Percentiles rank a stretch among this genome's conserved stretches.
Evolutionary conservation across 805 yeast genomes (phyloP).

Genomic region (Metschnikowia amazonensis): DNA sequence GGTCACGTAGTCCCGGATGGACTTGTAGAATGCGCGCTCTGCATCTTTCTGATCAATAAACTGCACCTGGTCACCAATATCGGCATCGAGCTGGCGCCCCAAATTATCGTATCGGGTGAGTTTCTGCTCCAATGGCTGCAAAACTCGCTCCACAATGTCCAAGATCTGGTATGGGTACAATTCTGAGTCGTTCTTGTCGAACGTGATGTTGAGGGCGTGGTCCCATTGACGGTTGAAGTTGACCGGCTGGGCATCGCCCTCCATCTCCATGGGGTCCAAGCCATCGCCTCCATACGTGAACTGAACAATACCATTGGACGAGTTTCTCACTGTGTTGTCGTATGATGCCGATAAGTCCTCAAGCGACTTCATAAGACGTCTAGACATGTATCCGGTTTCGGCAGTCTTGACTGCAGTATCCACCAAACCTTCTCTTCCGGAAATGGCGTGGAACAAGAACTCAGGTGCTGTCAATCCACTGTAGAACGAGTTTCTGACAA

Average conservation of each 20-base stretch:
- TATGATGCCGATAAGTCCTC: conserved; percentile 93
- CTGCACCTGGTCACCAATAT: conserved; percentile 49
- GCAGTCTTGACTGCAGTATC: conserved; percentile 99
- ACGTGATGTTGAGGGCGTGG: conserved; percentile 76
- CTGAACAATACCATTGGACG: conserved; percentile 94
- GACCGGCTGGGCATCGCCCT: conserved; percentile 96
- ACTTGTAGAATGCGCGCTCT: conserved; percentile 76
- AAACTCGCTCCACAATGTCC: conserved; percentile 49
- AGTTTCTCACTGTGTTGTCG: conserved; percentile 92
- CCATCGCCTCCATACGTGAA: conserved; percentile 99
- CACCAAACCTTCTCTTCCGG: conserved; percentile 99
- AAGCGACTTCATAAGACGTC: conserved; percentile 94
- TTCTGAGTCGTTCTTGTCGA: conserved; percentile 48
- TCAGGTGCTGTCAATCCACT: conserved; percentile 99
- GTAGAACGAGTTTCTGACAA: conserved; percentile 93
- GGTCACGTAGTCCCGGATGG: conserved; percentile 61
- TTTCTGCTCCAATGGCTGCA: conserved; percentile 57
- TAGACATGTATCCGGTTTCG: conserved; percentile 97
- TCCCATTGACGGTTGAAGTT: conserved; percentile 93
- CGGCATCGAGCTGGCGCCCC: conserved; percentile 49
- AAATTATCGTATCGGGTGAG: conserved; percentile 69
- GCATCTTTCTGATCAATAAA: conserved; percentile 83
- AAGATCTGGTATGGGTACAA: conserved; percentile 69
- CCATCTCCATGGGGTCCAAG: conserved; percentile 97
- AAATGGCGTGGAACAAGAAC: conserved; percentile 99